Conservation (phyloP, 805 yeast species). For the Zygotorulaspora chibaensis region DNA sequence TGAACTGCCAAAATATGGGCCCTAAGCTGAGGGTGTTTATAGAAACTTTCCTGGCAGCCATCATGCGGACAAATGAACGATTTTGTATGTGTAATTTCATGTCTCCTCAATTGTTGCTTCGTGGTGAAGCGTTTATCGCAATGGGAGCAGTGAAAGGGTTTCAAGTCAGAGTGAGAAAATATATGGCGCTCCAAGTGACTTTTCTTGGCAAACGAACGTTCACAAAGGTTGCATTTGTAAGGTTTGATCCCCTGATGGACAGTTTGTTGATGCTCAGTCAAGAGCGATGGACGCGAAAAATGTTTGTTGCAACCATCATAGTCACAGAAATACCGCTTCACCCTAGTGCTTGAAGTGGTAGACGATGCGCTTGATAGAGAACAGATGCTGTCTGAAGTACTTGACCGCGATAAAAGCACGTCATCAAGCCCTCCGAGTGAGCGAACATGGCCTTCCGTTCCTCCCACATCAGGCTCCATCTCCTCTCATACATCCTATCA, state of each 20-base stretch:
- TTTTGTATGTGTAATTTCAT: slow-evolving; percentile 73
- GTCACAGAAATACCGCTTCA: slow-evolving; percentile 61
- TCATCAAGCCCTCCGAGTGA: not conserved
- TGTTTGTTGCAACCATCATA: slow-evolving; percentile 67
- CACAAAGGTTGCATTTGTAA: slow-evolving; percentile 63
- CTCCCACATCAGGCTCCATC: not conserved
- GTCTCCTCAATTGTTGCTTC: slow-evolving; percentile 75
- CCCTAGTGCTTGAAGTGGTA: slow-evolving; percentile 39
- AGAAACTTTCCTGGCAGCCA: slow-evolving; percentile 63
- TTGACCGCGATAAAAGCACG: slow-evolving; percentile 7
- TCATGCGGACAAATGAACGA: slow-evolving; percentile 58
- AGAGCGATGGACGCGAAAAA: slow-evolving; percentile 73
- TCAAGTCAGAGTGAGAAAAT: slow-evolving; percentile 57
- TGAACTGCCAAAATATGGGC: slow-evolving; percentile 69
- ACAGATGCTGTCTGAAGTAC: slow-evolving; percentile 6
- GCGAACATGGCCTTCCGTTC: not conserved
- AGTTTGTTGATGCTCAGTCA: slow-evolving; percentile 74
- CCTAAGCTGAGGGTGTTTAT: slow-evolving; percentile 69
- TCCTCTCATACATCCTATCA: not conserved
- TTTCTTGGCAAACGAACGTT: slow-evolving; percentile 61
- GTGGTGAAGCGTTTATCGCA: slow-evolving; percentile 85
- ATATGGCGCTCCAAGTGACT: slow-evolving; percentile 77
- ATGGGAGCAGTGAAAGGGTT: slow-evolving; percentile 65
- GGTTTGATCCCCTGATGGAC: slow-evolving; percentile 75
- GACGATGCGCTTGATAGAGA: slow-evolving; percentile 7